Percentiles rank a stretch among this genome's conserved stretches.
Conservation (phyloP, 257 asterid species). For the Penstemon davidsonii region DNA sequence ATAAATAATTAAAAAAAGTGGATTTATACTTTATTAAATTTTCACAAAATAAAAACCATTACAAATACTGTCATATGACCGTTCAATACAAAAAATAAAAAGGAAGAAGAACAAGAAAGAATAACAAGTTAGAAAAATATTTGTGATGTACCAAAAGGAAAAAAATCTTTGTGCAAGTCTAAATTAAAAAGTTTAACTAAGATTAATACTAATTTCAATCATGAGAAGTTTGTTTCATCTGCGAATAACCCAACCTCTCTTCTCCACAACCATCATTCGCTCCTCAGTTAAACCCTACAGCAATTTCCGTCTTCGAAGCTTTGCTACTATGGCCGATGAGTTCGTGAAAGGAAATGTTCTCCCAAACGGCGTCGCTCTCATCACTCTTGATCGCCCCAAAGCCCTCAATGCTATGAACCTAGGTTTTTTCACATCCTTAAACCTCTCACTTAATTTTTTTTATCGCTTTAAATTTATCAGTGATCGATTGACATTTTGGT, state of each 20-base stretch:
- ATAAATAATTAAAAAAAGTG: too few relatives aligned
- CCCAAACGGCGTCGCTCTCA: slow-evolving; percentile 76
- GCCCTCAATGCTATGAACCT: slow-evolving; percentile 95
- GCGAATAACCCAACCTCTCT: slow-evolving; percentile 20
- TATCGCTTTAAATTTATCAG: not conserved
- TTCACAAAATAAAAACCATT: too few relatives aligned
- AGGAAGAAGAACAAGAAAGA: too few relatives aligned
- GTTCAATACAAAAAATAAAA: too few relatives aligned
- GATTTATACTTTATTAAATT: too few relatives aligned
- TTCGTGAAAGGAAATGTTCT: slow-evolving; percentile 73
- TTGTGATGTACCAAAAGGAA: too few relatives aligned
- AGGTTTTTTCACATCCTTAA: slow-evolving; percentile 39
- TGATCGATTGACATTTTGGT: slow-evolving; percentile 24
- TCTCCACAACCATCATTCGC: slow-evolving; percentile 10
- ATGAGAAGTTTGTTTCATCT: slow-evolving; percentile 34
- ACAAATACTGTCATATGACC: too few relatives aligned
- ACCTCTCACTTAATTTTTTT: not conserved
- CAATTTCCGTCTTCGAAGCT: slow-evolving; percentile 34
- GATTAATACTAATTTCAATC: not conserved
- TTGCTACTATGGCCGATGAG: slow-evolving; percentile 76
- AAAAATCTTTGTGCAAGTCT: too few relatives aligned
- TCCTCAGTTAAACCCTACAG: slow-evolving; percentile 29
- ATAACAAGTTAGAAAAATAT: too few relatives aligned
- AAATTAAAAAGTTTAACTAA: too few relatives aligned
- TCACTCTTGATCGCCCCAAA: slow-evolving; percentile 96